Conservation (phyloP, 148 eudicot genomes). For the Camellia lanceoleosa region DNA sequence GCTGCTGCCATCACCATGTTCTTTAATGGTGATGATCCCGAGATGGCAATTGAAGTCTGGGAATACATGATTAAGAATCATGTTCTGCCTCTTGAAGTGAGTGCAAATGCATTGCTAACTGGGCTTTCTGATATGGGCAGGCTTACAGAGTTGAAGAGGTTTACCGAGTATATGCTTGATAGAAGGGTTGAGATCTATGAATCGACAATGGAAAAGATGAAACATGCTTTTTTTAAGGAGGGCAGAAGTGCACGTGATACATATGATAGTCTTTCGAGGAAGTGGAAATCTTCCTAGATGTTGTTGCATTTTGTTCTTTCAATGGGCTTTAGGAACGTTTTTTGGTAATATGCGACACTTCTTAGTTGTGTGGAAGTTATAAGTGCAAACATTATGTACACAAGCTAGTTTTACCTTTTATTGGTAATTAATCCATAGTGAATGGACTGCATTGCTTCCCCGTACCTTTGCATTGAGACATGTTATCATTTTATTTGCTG, state of each 20-base stretch:
- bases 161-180: slow-evolving; percentile 57
- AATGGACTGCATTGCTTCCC: neutral
- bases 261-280: slow-evolving; percentile 53
- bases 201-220: slow-evolving; percentile 70
- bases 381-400: slow-evolving; percentile 9
- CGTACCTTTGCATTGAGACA: neutral
- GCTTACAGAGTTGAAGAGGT: slow-evolving; percentile 54
- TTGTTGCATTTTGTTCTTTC: neutral
- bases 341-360: neutral
- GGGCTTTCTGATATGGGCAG: slow-evolving; percentile 59
- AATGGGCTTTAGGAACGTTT: neutral
- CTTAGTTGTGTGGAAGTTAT: neutral
- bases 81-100: slow-evolving; percentile 44
- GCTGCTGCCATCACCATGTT: slow-evolving; percentile 61
- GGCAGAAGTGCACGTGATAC: slow-evolving; percentile 52
- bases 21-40: slow-evolving; percentile 73
- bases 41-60: slow-evolving; percentile 73
- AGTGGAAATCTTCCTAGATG: slow-evolving; percentile 55
- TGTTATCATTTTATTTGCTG: neutral
- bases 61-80: slow-evolving; percentile 50
- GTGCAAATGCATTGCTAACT: slow-evolving; percentile 64
- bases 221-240: slow-evolving; percentile 41
- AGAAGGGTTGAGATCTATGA: slow-evolving; percentile 55
- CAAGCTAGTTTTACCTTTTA: neutral
- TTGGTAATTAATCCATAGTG: neutral